Evolutionary conservation across 2,329 filamentous ascomycete species (phyloP), one percentile per base, ranked within the genome.

Genomic region (Leptographium procerum): DNA sequence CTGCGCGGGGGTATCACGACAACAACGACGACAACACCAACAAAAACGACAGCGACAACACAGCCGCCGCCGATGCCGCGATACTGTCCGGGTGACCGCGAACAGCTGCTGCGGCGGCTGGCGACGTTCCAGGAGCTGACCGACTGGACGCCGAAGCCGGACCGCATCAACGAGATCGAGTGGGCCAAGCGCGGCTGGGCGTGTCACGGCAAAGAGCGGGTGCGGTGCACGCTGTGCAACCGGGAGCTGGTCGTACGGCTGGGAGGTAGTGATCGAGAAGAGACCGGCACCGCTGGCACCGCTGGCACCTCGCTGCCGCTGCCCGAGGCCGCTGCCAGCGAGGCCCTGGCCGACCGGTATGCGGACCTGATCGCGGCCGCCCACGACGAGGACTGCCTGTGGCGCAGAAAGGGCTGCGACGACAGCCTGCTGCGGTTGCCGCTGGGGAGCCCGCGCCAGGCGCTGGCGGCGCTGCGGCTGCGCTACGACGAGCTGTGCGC

Each of bases 181-280:
- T 99, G 94, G 94, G 91, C 91, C 0, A 96, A 92, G 75, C 78
- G 88, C 60, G 92, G 92, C 1, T 99, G 94, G 92, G 79, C 86
- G 4, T 96, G 92, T 66, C 84, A 87, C 52, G 87, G 87, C 65
- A 84, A 85, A 63, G 91, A 95, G 71, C 88, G 88, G 4, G 89
- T 97, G 19, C 83, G 85, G 22, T 99, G 94, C 69, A 85, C 87
- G 47, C 83, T 91, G 2, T 99, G 94, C 67, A 86, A 87, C 67
- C 86, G 87, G 66, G 88, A 95, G 65, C 77, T 96, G 47, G 81
- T 94, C 5, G 88, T 97, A 56, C 90, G 88, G 72, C 75, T 95
- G 36, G 85, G 82, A 65, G 45, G 36, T 22, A n/a, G 22, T 34
- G 8, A n/a, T n/a, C n/a, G 78, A 77, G 60, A 77, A 83, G 64